A percentile compares a stretch with the other conserved stretches of the same genome.
Conservation (phyloP, 169 alveolate genomes). For the Cytauxzoon felis region DNA sequence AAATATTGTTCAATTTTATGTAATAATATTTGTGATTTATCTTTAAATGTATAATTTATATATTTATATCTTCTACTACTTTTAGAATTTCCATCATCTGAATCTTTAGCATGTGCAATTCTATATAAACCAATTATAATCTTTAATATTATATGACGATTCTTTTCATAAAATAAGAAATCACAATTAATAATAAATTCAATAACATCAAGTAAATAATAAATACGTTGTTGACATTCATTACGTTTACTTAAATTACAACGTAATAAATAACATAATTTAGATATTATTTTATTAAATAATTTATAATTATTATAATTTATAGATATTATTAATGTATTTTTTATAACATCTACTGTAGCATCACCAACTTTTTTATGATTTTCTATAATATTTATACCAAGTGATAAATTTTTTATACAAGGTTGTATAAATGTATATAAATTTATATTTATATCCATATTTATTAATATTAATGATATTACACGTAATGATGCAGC, state of each 20-base stretch:
- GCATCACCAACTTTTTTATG: slow-evolving; percentile 47
- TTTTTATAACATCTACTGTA: neutral
- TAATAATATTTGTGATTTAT: slow-evolving; percentile 14
- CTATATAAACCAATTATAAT: slow-evolving; percentile 12
- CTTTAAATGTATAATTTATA: neutral
- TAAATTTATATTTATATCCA: neutral
- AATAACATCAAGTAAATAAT: slow-evolving; percentile 3
- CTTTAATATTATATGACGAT: slow-evolving; percentile 25
- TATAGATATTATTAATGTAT: neutral
- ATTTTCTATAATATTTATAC: slow-evolving; percentile 28
- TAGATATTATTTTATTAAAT: slow-evolving; percentile 12
- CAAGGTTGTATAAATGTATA: slow-evolving; percentile 14
- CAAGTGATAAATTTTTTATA: slow-evolving; percentile 25
- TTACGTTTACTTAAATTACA: slow-evolving; percentile 21
- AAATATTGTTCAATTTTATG: slow-evolving; percentile 28
- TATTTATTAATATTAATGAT: slow-evolving; percentile 1
- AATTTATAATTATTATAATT: neutral
- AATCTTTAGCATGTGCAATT: slow-evolving; percentile 19
- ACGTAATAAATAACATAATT: slow-evolving; percentile 34
- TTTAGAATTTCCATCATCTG: neutral
- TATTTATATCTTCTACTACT: neutral
- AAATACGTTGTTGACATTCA: slow-evolving; percentile 22
- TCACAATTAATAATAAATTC: neutral
- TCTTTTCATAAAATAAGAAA: slow-evolving; percentile 8
- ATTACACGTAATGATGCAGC: slow-evolving; percentile 47